Base-by-base conservation (phyloP, 140 eudicot genomes). In the Flaveria floridana region DNA sequence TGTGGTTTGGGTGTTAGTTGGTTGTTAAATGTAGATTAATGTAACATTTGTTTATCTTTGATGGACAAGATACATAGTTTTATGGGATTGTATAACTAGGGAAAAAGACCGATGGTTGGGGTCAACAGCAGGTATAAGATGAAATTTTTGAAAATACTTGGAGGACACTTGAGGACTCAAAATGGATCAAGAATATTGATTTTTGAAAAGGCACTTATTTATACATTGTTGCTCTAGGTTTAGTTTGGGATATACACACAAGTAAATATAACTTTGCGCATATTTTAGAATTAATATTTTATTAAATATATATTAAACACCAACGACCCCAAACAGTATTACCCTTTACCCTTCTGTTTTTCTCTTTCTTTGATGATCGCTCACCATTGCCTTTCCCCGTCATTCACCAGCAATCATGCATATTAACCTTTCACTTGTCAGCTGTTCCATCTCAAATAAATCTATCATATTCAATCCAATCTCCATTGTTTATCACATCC, bases 21-120 rank as follows among this genome's bases (percentile, higher is more conserved):
- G 23, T 67, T 80, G 71, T 75, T 74, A 39, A 76, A 68, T 80
- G 72, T 80, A 68, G 80, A 74, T 67, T 67, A 56, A 68, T 68
- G 84, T 74, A 80, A 15, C 71, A 46, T 73, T 66, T 73, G 48
- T 39, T 71, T 25, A 12, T 65, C 3, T 68, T 52, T 64, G 76
- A 68, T 68, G 56, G 77, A 75, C 42, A 57, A 23, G 10, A 9
- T 8, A 34, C 13, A 21, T 80, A 57, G 30, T 42, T 50, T 48
- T 58, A 57, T 73, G 64, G 65, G 55, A 25, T 73, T 68, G 84
- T 39, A 74, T 14, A 65, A 79, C 25, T 72, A 64, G 74, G 12
- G 18, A 42, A 56, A 41, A 8, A 39, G 16, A 13, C 39, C 4
- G 7, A 4, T 34, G 26, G 25, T 18, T 25, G 64, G 53, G 20